Percentiles rank a stretch among this genome's conserved stretches.
These are phyloP conservation scores for Fraxinus nigra DNA, from an alignment of 305 asterid genomes.

Conservation along the genomic window DNA sequence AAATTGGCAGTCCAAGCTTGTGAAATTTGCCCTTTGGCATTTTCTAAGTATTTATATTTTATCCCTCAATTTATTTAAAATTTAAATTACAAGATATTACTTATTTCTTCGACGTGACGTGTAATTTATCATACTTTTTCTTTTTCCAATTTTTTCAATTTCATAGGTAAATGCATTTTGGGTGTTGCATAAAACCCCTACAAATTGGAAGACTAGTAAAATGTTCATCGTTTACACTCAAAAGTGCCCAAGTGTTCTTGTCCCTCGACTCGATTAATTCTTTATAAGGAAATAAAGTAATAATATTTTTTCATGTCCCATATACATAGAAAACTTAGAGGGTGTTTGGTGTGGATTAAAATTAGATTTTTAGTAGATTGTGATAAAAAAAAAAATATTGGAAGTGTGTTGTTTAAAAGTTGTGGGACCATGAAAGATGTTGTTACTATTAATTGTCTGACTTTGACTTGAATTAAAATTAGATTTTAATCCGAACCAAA, in stretches of 20 bases:
- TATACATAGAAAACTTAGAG: no score
- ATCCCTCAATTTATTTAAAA: background rate
- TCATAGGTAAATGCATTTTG: background rate
- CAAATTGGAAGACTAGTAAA: background rate
- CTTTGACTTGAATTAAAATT: no score
- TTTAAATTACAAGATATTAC: background rate
- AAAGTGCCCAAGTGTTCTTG: background rate
- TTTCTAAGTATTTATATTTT: background rate
- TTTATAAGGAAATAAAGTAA: background rate
- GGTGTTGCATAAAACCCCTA: background rate
- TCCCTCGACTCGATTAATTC: background rate
- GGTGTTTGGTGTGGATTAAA: no score
- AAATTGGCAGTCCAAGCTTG: background rate
- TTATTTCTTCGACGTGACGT: background rate
- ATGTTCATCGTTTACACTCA: background rate
- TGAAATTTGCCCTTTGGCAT: background rate
- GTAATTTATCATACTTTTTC: background rate
- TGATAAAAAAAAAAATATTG: no score
- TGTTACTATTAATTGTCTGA: no score
- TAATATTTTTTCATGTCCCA: no score
- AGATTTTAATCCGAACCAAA: no score
- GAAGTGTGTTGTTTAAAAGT: no score
- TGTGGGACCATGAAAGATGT: no score
- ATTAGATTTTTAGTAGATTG: no score
- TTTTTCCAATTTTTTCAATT: background rate